Percentiles rank a stretch among this genome's conserved stretches.
phyloP scores from a whole-genome alignment of 1,139 yeast genomes.

The Kluyveromyces sp. region DNA sequence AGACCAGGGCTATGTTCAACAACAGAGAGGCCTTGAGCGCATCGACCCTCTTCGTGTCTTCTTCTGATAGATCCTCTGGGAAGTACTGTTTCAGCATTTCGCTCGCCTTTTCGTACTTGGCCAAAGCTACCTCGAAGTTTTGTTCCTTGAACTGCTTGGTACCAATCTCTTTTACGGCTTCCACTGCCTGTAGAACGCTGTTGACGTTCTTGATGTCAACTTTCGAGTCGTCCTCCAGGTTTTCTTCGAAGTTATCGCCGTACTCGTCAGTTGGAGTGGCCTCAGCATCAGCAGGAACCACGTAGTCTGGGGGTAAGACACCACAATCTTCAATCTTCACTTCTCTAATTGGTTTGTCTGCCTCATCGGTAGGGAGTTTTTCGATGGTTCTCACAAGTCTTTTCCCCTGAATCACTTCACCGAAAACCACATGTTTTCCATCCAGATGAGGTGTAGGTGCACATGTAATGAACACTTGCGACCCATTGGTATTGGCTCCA shows the following conservation, averaged over 20 bases:
- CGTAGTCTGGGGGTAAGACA: constrained; percentile 54
- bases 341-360: constrained; percentile 58
- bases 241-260: constrained; percentile 79
- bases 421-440: constrained; percentile 95
- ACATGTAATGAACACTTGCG: constrained; percentile 90
- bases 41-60: constrained; percentile 42
- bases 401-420: constrained; percentile 78
- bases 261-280: constrained; percentile 53
- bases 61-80: constrained; percentile 62
- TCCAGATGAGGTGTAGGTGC: constrained; percentile 78
- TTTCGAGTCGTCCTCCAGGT: constrained; percentile 63
- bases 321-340: constrained; percentile 79
- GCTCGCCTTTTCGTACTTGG: constrained; percentile 66
- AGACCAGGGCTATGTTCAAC: constrained; percentile 70
- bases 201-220: constrained; percentile 55
- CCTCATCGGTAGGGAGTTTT: constrained; percentile 48
- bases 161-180: constrained; percentile 69
- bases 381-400: constrained; percentile 75
- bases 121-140: constrained; percentile 47
- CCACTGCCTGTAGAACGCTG: constrained; percentile 60
- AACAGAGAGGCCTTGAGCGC: constrained; percentile 54
- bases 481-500: constrained; percentile 92
- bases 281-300: constrained; percentile 39
- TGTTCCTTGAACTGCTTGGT: constrained; percentile 66
- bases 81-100: constrained; percentile 63